These are phyloP conservation scores for Aspergillus sp. DNA, from an alignment of 2,329 filamentous ascomycete genomes.

Conservation along the genomic window DNA sequence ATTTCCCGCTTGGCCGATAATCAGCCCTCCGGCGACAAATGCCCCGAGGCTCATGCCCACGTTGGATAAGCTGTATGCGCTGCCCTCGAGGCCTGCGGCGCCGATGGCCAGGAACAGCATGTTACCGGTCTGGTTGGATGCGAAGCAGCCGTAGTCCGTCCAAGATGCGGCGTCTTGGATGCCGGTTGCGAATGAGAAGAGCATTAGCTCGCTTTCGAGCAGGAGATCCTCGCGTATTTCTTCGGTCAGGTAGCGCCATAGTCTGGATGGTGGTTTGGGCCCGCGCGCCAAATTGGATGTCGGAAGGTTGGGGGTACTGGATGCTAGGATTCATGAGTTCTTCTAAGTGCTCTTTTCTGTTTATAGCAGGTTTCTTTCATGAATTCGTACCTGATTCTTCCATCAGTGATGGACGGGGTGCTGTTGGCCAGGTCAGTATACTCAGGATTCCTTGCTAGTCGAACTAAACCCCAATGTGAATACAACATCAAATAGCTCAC, in stretches of 20 bases:
- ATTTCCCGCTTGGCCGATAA: conserved; percentile 59
- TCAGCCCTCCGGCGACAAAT: conserved; percentile 56
- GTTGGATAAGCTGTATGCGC: conserved; percentile 54
- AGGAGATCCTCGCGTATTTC: conserved; percentile 23
- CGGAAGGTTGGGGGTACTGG: too few relatives aligned
- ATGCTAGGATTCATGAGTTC: too few relatives aligned
- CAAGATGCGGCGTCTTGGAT: conserved; percentile 59
- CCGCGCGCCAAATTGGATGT: too few relatives aligned
- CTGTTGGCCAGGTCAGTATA: too few relatives aligned
- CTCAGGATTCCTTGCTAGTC: too few relatives aligned
- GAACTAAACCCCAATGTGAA: too few relatives aligned
- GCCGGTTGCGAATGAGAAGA: conserved; percentile 40
- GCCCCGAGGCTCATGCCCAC: conserved; percentile 57
- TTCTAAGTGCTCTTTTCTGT: too few relatives aligned
- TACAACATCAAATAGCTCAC: too few relatives aligned
- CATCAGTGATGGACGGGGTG: too few relatives aligned
- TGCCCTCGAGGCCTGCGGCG: conserved; percentile 48
- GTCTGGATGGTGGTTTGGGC: too few relatives aligned
- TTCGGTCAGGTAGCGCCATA: conserved; percentile 5
- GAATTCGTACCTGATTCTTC: too few relatives aligned
- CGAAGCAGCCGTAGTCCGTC: conserved; percentile 62
- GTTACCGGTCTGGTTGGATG: conserved; percentile 66
- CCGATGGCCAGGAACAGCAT: conserved; percentile 61
- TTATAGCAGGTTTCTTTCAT: too few relatives aligned
- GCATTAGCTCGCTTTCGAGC: conserved; percentile 37